These are phyloP conservation scores for Penicillium brasilianum DNA, from an alignment of 2,329 filamentous ascomycete genomes.

Conservation along the genomic window DNA sequence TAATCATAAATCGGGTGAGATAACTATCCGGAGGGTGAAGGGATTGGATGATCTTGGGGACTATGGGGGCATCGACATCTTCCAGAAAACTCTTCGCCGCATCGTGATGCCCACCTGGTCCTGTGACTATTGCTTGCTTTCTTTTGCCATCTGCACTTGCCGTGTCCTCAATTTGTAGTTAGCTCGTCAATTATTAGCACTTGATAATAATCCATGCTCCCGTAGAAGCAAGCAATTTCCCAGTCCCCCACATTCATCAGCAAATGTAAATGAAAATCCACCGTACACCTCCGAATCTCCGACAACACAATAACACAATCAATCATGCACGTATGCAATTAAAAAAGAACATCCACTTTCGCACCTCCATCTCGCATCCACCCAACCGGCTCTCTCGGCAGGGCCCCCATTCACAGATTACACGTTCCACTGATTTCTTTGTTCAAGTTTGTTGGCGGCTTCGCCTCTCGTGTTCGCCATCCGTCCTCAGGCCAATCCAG, in stretches of 20 bases:
- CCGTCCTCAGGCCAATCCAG: background rate
- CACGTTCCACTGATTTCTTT: background rate
- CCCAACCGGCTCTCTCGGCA: constrained; percentile 8
- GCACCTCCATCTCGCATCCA: background rate
- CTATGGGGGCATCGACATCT: constrained; percentile 1
- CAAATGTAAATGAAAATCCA: background rate
- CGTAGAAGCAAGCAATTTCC: background rate
- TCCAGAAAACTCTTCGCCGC: constrained; percentile 2
- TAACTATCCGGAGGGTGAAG: background rate
- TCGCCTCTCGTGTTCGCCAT: constrained; percentile 2
- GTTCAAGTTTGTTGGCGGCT: too few species aligned
- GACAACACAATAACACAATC: background rate
- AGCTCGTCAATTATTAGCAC: too few species aligned
- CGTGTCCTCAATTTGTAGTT: too few species aligned
- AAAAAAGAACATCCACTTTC: background rate
- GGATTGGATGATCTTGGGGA: background rate
- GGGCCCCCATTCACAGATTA: background rate
- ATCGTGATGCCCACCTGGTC: background rate
- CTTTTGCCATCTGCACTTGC: too few species aligned
- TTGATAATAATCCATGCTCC: too few species aligned
- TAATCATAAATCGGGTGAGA: background rate
- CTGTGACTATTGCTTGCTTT: background rate
- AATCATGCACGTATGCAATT: background rate
- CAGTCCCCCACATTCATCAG: background rate
- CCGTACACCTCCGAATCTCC: background rate